Evolutionary conservation across 306 rosid genomes (phyloP).

Genomic region (Leucaena leucocephala): DNA sequence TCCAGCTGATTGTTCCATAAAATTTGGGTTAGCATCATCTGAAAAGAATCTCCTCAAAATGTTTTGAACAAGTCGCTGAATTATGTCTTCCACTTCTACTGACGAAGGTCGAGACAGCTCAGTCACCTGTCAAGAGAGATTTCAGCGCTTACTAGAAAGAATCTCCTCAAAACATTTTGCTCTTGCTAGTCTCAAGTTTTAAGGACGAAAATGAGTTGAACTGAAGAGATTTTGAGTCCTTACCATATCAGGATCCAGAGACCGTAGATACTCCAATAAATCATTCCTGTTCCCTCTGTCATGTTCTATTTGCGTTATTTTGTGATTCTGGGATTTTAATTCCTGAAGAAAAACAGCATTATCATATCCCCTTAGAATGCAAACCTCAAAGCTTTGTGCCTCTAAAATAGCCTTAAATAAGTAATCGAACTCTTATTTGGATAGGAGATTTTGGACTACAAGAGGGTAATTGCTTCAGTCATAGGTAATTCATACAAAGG

Average conservation of each 20-base stretch:
- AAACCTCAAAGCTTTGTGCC: constrained; percentile 23
- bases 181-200: background rate
- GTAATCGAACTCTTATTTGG: constrained; percentile 17
- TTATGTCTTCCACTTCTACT: constrained; percentile 85
- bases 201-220: background rate
- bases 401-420: constrained; percentile 26
- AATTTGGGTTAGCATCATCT: constrained; percentile 59
- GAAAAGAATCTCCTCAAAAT: constrained; percentile 59
- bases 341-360: constrained; percentile 61
- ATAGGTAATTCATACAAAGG: background rate
- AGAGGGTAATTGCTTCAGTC: background rate
- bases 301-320: constrained; percentile 60
- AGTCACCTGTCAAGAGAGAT: constrained; percentile 59
- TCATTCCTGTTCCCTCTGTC: constrained; percentile 72
- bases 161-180: too few relatives aligned
- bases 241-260: constrained; percentile 90
- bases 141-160: background rate
- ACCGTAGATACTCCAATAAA: constrained; percentile 82
- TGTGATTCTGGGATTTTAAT: constrained; percentile 66
- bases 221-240: background rate
- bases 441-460: constrained; percentile 25
- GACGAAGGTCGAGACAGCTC: constrained; percentile 87
- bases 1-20: constrained; percentile 46
- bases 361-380: constrained; percentile 23
- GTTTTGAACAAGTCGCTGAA: constrained; percentile 82